Conservation (phyloP, 2,329 filamentous ascomycete species). For the Chaetomium sp. region DNA sequence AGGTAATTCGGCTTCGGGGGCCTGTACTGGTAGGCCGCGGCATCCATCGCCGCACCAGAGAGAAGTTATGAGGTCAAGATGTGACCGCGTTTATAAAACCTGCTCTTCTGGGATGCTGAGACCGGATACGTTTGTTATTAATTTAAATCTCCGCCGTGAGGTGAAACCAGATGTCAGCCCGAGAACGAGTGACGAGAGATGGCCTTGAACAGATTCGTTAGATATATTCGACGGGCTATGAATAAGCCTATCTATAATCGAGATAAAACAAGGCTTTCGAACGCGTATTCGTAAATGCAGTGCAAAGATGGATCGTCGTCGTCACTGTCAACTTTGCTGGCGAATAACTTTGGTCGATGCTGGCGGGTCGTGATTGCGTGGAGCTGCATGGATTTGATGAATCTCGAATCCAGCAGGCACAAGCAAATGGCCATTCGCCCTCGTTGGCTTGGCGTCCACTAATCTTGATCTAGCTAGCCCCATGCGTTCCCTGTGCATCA, state of each 20-base stretch:
- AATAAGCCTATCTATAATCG: background rate
- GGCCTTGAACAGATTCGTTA: background rate
- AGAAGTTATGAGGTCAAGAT: background rate
- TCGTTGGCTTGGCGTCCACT: background rate
- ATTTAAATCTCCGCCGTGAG: too few relatives aligned
- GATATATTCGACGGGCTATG: background rate
- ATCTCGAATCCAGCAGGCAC: conserved; percentile 20
- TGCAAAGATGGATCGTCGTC: background rate
- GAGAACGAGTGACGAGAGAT: background rate
- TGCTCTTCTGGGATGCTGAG: background rate
- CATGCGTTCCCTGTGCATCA: background rate
- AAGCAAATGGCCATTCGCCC: conserved; percentile 15
- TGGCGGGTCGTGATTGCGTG: conserved; percentile 4
- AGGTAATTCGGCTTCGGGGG: conserved; percentile 63
- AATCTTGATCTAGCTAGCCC: background rate
- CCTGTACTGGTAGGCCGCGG: conserved; percentile 54
- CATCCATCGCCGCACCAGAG: conserved; percentile 40
- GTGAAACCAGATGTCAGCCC: too few relatives aligned
- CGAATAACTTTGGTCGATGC: background rate
- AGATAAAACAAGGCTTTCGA: too few relatives aligned
- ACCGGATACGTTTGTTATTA: background rate
- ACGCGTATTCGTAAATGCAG: background rate
- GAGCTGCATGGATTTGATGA: conserved; percentile 8
- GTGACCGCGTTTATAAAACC: background rate
- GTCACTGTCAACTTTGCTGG: background rate